Base-by-base conservation (phyloP, 169 alveolate species). In the Eimeria praecox region DNA sequence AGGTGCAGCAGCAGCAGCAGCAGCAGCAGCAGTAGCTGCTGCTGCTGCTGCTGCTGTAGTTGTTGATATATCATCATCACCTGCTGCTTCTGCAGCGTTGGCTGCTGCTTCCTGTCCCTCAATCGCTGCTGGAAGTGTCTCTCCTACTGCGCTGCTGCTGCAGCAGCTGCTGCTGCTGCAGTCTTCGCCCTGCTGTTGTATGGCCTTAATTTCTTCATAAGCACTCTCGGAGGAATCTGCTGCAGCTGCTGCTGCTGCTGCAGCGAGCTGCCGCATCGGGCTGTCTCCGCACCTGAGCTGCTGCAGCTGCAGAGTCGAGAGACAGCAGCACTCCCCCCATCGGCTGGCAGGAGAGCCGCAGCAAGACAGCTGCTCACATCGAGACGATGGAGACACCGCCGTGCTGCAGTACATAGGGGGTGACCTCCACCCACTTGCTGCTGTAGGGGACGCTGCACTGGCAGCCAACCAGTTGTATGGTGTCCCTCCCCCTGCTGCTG, bases 331-430 rank as follows among this genome's bases (percentile, higher is more conserved):
- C 18, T 86, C 93, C 2, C 93, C 93, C 40, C 93, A 86, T 16
- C 82, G 20, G 44, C 93, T 86, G 46, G 93, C 93, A 2, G 93
- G 93, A 30, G 93, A 86, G 77, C 93, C 93, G 82, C 93, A 86
- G 93, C 93, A 86, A 54, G 93, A 86, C 59, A 86, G 82, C 82
- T 86, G 93, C 93, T 86, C 93, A 49, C 93, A 86, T 54, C 93
- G 93, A 1, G 77, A 86, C 24, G 93, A 86, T 22, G 93, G 93
- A 35, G 93, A 86, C 93, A 86, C 93, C 6, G 93, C 93, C 18
- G 93, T 86, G 62, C 93, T 86, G 93, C 93, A 86, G 93, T 44
- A 86, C 93, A 86, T 86, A 27, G 93, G 93, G 44, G 93, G 93
- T 8, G 93, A 86, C 46, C 80, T 18, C 93, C 93, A 86, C 46